These are phyloP conservation scores for Penicillium canariense DNA, from an alignment of 495 filamentous ascomycete species.

Conservation along the genomic window DNA sequence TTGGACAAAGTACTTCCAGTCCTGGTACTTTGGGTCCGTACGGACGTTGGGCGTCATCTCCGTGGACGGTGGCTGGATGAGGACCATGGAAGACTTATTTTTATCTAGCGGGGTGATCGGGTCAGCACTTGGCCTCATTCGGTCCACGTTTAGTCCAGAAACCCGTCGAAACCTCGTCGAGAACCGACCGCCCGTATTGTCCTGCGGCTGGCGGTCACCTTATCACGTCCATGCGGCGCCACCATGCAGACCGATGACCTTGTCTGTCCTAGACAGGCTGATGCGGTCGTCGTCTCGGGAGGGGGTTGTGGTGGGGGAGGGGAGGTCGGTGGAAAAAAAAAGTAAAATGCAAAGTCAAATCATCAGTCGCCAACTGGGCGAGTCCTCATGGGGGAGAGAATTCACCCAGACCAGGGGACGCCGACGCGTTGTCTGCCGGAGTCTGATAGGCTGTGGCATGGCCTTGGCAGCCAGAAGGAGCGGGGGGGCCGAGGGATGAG, in stretches of 20 bases:
- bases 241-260: slow-evolving; percentile 7
- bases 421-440: too few relatives aligned
- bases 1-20: too few relatives aligned
- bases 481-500: slow-evolving; percentile 17
- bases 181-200: slow-evolving; percentile 10
- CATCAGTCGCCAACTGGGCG: too few relatives aligned
- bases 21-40: too few relatives aligned
- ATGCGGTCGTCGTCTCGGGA: background rate
- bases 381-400: too few relatives aligned
- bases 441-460: background rate
- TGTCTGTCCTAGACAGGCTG: too few relatives aligned
- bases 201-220: slow-evolving; percentile 1
- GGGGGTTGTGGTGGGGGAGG: background rate
- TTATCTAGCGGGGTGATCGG: background rate
- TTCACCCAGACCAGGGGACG: too few relatives aligned
- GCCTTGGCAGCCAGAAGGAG: background rate
- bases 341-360: too few relatives aligned
- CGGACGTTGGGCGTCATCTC: too few relatives aligned
- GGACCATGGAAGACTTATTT: too few relatives aligned
- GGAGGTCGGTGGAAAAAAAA: too few relatives aligned
- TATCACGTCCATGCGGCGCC: slow-evolving; percentile 16
- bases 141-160: slow-evolving; percentile 12
- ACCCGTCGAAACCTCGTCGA: background rate
- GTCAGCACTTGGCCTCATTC: slow-evolving; percentile 21
- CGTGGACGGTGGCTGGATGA: too few relatives aligned